Base-by-base conservation (phyloP, 306 rosid species). In the Cyamopsis tetragonoloba region DNA sequence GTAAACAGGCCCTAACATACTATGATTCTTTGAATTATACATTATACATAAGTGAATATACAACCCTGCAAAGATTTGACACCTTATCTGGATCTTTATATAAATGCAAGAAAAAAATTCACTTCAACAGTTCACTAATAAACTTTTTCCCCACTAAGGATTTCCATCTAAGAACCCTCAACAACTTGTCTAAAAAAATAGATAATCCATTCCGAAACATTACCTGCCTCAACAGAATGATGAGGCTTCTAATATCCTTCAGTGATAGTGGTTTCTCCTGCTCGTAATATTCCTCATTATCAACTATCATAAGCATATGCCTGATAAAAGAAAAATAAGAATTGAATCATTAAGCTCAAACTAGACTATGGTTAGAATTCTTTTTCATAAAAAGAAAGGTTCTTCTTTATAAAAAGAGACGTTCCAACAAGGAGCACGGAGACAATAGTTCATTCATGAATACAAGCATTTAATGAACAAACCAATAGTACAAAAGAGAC, bases 281-380 rank as follows among this genome's bases (percentile, higher is more conserved):
- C 69, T 93, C 98, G 80, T 93, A 93, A 77, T 83, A 93, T 78
- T 93, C 95, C 81, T 93, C 98, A 68, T 93, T 93, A 75, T 86
- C 96, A 74, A 93, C 92, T 76, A 93, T 86, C 74, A 74, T 89
- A 44, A 93, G 92, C 98, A 93, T 89, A 61, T 93, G 86, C 95
- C 98, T 93, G 84, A 82, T 56, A 68, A 80, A 56, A 76, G 65
- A 62, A 78, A 49, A 73, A 54, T 4, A 48, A 26, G 13, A 30
- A 43, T 60, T 12, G 9, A 76, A 44, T 71, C 64, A 72, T 58
- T 70, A 75, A 57, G 22, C 62, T 73, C 67, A 80, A 67, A 67
- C 39, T 5, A 32, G 51, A 64, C 70, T 20, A 58, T 13, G 51
- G 37, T 63, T 41, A 59, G 53, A 71, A 73, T 22, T 6, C 11